Evolutionary conservation across 2,329 filamentous ascomycete species (phyloP).

Genomic region (Teratosphaeria epicoccoides): DNA sequence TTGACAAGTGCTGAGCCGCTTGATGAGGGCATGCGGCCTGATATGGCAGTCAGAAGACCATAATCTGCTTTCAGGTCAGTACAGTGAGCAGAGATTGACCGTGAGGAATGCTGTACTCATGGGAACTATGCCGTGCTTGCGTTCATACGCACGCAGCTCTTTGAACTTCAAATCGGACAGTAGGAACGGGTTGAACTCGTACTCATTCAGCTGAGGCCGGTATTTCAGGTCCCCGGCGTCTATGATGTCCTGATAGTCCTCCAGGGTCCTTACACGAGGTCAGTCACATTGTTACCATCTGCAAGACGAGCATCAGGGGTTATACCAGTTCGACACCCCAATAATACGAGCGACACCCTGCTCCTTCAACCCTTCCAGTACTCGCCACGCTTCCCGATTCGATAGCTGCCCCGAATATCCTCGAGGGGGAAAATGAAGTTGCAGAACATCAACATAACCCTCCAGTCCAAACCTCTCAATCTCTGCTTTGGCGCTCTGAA

Average conservation of each 20-base stretch:
- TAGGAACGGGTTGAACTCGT: neutral
- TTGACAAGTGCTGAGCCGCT: neutral
- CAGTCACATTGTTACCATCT: neutral
- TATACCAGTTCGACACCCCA: neutral
- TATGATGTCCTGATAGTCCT: neutral
- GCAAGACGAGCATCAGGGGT: too few relatives aligned
- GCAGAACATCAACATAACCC: neutral
- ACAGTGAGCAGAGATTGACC: neutral
- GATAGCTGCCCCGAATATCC: neutral
- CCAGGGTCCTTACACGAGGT: neutral
- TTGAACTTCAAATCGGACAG: neutral
- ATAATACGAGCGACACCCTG: neutral
- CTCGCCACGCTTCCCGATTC: neutral
- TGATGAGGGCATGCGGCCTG: neutral
- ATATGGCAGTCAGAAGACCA: neutral
- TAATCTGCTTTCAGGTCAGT: neutral
- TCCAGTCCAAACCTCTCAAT: neutral
- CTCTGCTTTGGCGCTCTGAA: neutral
- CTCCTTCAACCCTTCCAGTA: neutral
- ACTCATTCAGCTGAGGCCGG: neutral
- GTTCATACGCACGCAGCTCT: neutral
- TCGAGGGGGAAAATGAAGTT: neutral
- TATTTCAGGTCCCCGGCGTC: neutral
- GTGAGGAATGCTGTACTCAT: neutral
- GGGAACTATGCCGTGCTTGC: neutral